These are phyloP conservation scores for Alternaria consortialis DNA, from an alignment of 2,329 filamentous ascomycete species.

Conservation along the genomic window DNA sequence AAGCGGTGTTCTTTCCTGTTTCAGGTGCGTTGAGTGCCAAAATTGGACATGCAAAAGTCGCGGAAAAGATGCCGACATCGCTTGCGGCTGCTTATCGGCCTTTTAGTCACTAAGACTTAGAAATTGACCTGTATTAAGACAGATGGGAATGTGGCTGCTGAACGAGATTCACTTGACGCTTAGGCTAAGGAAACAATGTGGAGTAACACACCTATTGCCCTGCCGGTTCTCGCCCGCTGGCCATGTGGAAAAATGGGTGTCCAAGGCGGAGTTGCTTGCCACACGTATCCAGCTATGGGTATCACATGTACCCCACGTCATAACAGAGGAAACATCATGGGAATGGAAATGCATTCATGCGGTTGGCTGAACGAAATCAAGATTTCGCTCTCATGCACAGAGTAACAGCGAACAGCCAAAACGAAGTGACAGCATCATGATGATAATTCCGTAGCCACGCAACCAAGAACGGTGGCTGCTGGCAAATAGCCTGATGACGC, in stretches of 20 bases:
- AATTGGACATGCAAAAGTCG: constrained; percentile 12
- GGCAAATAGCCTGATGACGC: background rate
- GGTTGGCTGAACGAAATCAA: background rate
- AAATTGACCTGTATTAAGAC: background rate
- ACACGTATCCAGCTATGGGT: background rate
- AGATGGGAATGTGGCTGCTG: background rate
- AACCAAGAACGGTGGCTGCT: background rate
- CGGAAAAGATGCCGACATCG: background rate
- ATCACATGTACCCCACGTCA: background rate
- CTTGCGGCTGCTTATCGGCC: background rate
- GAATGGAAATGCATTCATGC: background rate
- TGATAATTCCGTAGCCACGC: background rate
- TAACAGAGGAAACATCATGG: background rate
- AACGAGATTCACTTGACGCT: background rate
- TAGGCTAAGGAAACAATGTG: background rate
- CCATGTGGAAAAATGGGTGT: constrained; percentile 8
- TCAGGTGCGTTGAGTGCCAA: constrained; percentile 13
- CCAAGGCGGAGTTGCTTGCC: background rate
- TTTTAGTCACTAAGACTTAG: background rate
- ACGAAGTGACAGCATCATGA: background rate
- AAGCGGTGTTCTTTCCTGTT: background rate
- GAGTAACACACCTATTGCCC: background rate
- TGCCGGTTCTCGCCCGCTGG: constrained; percentile 1
- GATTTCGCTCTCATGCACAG: background rate
- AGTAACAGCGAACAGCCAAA: background rate